Base-by-base conservation (phyloP, 805 yeast genomes). In the Kurtzmaniella fragi region DNA sequence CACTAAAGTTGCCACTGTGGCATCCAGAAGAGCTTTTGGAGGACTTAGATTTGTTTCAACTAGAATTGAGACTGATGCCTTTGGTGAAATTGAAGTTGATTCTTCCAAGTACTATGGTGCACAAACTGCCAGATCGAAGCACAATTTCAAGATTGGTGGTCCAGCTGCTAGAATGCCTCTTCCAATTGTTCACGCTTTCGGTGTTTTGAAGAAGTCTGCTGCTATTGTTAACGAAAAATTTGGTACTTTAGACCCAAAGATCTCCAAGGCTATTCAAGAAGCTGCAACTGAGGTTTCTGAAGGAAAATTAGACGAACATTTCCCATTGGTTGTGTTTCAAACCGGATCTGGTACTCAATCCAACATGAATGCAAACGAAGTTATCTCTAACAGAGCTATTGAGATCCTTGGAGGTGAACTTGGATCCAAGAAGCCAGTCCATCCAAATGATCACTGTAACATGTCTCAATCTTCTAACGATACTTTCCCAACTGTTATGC, bases 401-500 rank as follows among this genome's bases (percentile, higher is more conserved):
- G 69, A 62, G 46, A 54, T 62, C 39, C 55, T 62, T 50, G 67
- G 67, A 23, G 69, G 69, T 4, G 51, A 47, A 32, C 43, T 59
- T 52, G 69, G 69, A 12, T 54, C 64, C 39, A 62, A 62, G 47
- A 59, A 47, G 39, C 67, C 67, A 10, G 65, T 62, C 30, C 69
- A 62, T 48, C 69, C 69, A 10, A 62, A 62, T 45, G 69, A 62
- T 49, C 69, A 62, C 53, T 56, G 61, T 33, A 62, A 62, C 54
- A 62, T 62, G 69, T 59, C 65, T 4, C 67, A 62, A 45, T 57
- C 64, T 6, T 59, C 65, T 15, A 62, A 62, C 48, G 69, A 62
- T 47, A 62, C 69, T 9, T 62, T 62, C 54, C 69, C 69, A 12
- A 62, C 69, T 9, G 69, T 62, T 32, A 62, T 62, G 69, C 69